Conservation (phyloP, 768 basidiomycete species). For the Auricularia sp. region DNA sequence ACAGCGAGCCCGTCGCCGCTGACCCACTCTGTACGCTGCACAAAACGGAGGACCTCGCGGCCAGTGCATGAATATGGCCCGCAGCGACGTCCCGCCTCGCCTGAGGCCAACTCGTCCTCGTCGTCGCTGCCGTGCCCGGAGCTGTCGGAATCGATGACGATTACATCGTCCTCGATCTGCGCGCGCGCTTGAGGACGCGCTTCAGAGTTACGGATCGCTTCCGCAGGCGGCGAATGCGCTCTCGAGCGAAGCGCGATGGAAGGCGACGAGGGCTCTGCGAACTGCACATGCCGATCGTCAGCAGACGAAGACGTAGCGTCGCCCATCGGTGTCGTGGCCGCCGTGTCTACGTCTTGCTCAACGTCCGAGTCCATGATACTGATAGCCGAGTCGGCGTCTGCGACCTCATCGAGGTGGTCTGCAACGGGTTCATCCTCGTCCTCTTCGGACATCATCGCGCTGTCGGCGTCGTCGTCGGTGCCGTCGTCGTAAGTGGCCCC, state of each 20-base stretch:
- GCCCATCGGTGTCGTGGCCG: no score
- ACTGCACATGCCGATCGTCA: background rate
- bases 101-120: background rate
- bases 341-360: background rate
- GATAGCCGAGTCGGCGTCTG: no score
- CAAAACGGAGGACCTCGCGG: background rate
- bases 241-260: no score
- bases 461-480: background rate
- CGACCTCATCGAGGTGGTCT: background rate
- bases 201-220: no score
- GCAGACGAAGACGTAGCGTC: background rate
- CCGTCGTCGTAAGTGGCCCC: background rate
- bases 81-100: background rate
- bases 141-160: background rate
- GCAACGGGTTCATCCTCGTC: background rate
- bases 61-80: background rate
- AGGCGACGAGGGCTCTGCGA: no score
- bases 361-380: background rate
- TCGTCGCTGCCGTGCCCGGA: background rate
- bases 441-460: background rate
- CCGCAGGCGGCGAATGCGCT: no score
- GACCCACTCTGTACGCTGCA: background rate
- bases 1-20: background rate
- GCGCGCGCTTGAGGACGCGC: no score
- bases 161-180: background rate